Percentiles rank a stretch among this genome's conserved stretches.
Evolutionary conservation across 306 rosid genomes (phyloP).

Genomic region (Comarum palustre): DNA sequence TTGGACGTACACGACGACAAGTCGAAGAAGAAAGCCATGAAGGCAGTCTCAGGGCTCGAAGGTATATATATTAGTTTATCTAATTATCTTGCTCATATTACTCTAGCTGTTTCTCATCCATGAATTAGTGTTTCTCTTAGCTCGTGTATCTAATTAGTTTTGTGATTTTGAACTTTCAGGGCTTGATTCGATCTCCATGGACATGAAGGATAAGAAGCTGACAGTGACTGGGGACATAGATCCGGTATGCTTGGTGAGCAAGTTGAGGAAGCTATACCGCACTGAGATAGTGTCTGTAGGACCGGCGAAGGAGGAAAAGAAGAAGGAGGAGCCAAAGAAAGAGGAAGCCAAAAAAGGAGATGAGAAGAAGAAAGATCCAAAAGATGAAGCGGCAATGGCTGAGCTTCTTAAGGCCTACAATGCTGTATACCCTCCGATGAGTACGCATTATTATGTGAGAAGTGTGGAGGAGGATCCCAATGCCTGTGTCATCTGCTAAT

Average conservation of each 20-base stretch:
- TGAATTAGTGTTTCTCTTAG: background rate
- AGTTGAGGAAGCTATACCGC: constrained; percentile 50
- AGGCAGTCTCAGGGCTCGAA: constrained; percentile 53
- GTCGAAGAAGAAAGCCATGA: constrained; percentile 58
- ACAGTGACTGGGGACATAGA: constrained; percentile 65
- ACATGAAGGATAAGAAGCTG: constrained; percentile 63
- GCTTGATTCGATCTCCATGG: constrained; percentile 62
- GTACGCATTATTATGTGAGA: constrained; percentile 23
- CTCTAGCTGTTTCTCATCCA: background rate
- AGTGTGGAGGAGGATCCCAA: constrained; percentile 58
- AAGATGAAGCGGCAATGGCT: constrained; percentile 21
- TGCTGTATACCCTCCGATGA: constrained; percentile 15
- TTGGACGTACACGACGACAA: constrained; percentile 45
- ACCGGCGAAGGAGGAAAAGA: constrained; percentile 63
- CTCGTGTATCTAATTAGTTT: background rate
- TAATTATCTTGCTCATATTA: background rate
- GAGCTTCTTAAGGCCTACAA: constrained; percentile 15
- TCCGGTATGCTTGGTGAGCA: constrained; percentile 47
- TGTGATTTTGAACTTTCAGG: constrained; percentile 38
- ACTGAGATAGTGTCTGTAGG: constrained; percentile 68
- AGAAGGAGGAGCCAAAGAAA: constrained; percentile 47
- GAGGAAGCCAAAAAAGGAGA: constrained; percentile 31
- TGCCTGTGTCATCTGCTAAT: constrained; percentile 64
- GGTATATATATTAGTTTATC: constrained; percentile 30
- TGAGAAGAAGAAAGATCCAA: constrained; percentile 32